Percentiles rank a stretch among this genome's conserved stretches.
These are phyloP conservation scores for Litchi chinensis DNA, from an alignment of 345 rosid species.

Conservation along the genomic window DNA sequence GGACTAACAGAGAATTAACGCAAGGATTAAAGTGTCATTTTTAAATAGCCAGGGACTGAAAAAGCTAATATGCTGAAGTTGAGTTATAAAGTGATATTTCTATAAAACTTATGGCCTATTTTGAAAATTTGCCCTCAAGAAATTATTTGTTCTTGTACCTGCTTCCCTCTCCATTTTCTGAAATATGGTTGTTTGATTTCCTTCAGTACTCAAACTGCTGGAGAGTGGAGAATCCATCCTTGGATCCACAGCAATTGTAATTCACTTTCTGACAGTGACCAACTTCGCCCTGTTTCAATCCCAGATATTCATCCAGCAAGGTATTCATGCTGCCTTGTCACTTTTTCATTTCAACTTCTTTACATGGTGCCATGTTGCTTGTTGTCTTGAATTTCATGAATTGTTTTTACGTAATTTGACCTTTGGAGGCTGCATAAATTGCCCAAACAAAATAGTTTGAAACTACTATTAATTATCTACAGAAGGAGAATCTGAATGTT, in stretches of 20 bases:
- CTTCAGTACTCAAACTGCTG: conserved; percentile 52
- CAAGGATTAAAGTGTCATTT: neutral
- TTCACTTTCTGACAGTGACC: conserved; percentile 88
- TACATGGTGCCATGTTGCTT: neutral
- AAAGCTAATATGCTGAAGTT: neutral
- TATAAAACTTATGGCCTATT: neutral
- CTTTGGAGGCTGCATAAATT: neutral
- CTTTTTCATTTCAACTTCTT: neutral
- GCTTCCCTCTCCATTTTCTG: neutral
- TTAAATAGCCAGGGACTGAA: neutral
- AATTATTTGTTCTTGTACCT: conserved; percentile 9
- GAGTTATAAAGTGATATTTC: neutral
- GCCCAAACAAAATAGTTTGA: neutral
- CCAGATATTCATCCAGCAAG: conserved; percentile 98
- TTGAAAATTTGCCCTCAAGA: neutral
- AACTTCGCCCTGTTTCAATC: conserved; percentile 73
- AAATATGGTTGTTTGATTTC: conserved; percentile 21
- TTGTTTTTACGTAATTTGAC: neutral
- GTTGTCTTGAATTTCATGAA: neutral
- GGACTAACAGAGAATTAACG: neutral
- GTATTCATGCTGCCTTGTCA: conserved; percentile 34
- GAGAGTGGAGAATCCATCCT: conserved; percentile 92
- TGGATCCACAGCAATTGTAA: conserved; percentile 99
- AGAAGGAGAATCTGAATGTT: neutral
- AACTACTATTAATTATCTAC: neutral